Percentiles rank a stretch among this genome's conserved stretches.
Conservation (phyloP, 352 stramenopile genomes). For the Phytophthora tubulina region DNA sequence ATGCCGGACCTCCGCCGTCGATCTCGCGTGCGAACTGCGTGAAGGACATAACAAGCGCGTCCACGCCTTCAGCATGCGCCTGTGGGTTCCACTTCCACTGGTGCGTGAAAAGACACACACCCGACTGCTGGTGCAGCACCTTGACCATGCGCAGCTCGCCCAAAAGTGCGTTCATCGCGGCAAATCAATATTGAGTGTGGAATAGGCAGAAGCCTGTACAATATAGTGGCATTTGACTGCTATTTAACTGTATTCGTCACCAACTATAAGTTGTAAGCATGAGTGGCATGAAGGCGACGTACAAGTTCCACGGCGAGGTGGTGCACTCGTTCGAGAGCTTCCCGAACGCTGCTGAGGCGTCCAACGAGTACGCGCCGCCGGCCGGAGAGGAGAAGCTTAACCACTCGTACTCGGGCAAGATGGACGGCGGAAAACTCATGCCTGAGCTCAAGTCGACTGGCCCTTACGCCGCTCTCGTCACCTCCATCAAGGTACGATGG, state of each 20-base stretch:
- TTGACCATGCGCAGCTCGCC: constrained; percentile 77
- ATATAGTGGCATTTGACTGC: not conserved
- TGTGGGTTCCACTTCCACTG: constrained; percentile 87
- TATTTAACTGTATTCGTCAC: not conserved
- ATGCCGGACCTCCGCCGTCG: constrained; percentile 70
- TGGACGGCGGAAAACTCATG: constrained; percentile 73
- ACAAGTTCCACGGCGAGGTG: constrained; percentile 72
- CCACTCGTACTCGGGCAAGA: constrained; percentile 73
- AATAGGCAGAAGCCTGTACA: not conserved
- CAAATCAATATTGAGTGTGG: not conserved
- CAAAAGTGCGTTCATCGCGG: constrained; percentile 48
- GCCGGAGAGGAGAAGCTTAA: constrained; percentile 58
- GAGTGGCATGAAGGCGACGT: constrained; percentile 70
- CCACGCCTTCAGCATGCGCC: constrained; percentile 73
- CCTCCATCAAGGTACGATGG: constrained; percentile 70
- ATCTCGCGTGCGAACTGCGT: constrained; percentile 89
- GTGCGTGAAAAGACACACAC: constrained; percentile 80
- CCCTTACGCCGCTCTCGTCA: constrained; percentile 77
- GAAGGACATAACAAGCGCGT: constrained; percentile 85
- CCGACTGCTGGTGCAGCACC: constrained; percentile 71
- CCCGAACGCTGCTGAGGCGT: constrained; percentile 59
- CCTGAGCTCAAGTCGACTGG: constrained; percentile 72
- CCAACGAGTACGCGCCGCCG: constrained; percentile 68
- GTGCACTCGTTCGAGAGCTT: constrained; percentile 80
- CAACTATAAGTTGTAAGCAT: constrained; percentile 27